These are phyloP conservation scores for Globisporangium yorkense DNA, from an alignment of 352 stramenopile genomes.

Conservation along the genomic window DNA sequence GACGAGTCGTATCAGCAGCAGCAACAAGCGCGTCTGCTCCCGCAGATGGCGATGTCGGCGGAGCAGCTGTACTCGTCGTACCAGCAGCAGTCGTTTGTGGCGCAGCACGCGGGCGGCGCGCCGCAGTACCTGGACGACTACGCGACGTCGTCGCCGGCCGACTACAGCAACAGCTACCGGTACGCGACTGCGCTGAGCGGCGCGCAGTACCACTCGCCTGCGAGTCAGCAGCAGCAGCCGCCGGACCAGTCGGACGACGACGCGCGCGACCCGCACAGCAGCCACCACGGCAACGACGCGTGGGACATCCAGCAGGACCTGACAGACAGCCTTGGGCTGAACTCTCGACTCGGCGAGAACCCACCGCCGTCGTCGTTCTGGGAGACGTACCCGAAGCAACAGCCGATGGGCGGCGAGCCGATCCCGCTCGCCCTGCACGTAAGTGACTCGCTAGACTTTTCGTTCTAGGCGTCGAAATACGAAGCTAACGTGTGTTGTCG, in stretches of 20 bases:
- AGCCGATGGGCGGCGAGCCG: slow-evolving; percentile 16
- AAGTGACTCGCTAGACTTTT: slow-evolving; percentile 9
- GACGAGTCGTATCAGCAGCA: slow-evolving; percentile 8
- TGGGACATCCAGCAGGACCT: slow-evolving; percentile 26
- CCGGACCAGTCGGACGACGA: slow-evolving; percentile 15
- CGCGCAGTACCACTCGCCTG: slow-evolving; percentile 5
- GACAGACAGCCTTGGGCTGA: slow-evolving; percentile 12
- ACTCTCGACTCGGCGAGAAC: slow-evolving; percentile 30
- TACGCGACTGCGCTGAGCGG: slow-evolving; percentile 7
- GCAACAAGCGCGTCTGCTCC: slow-evolving; percentile 3
- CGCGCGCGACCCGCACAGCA: slow-evolving; percentile 12
- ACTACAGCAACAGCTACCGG: slow-evolving; percentile 7
- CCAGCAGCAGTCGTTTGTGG: slow-evolving; percentile 10
- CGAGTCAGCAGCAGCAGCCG: background rate
- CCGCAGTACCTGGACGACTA: slow-evolving; percentile 11
- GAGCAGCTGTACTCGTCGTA: slow-evolving; percentile 11
- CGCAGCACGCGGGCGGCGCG: slow-evolving; percentile 3
- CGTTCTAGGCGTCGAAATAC: slow-evolving; percentile 7
- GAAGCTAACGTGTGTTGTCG: slow-evolving; percentile 1
- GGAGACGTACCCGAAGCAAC: slow-evolving; percentile 37
- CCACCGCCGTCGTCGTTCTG: slow-evolving; percentile 32
- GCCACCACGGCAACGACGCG: slow-evolving; percentile 5
- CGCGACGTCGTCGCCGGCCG: background rate
- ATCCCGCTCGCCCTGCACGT: slow-evolving; percentile 21
- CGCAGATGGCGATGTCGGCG: slow-evolving; percentile 10